Base-by-base conservation (phyloP, 83 land plant genomes). In the Diphasiastrum complanatum region DNA sequence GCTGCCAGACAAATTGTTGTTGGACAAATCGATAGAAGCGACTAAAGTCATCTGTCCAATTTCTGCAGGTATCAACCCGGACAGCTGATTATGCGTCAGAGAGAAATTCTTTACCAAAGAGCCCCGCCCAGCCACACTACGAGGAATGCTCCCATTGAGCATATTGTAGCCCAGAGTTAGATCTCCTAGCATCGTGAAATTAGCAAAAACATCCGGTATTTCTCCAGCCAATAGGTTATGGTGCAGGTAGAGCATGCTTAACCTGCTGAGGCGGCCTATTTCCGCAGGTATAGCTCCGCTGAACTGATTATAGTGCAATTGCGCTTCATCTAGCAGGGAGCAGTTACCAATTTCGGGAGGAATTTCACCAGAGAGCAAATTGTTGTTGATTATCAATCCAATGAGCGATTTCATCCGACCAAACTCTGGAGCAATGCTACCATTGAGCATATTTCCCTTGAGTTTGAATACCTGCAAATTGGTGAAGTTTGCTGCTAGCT, bases 201-300 rank as follows among this genome's bases (percentile, higher is more conserved):
- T 8, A 3, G 32, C 64, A 41, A 46, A 2, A 48, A 33, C 23
- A 3, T 28, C 31, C 4, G 64, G 64, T 18, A 61, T 61, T 19
- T 1, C 12, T 25, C 64, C 64, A 61, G 33, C 27, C 11, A 61
- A 32, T 1, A 23, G 24, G 30, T 61, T 61, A 2, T 3, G 1
- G 14, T 0, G 0, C n/a, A 61, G 27, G 48, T 22, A 6, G 23
- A 61, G 51, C 5, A 30, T 5, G 4, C 55, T 51, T 30, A 61
- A 14, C 33, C 19, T 11, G 4, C 25, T 27, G 1, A 61, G 54
- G 19, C 14, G 28, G 3, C 55, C 58, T 14, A 61, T 16, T 16
- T 61, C 55, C 30, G 25, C 26, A 5, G 64, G 64, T 32, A 61
- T 24, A 33, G 29, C 25, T 40, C 64, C 64, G 23, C 25, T 24